Base-by-base conservation (phyloP, 371 early-diverging fungal species). In the Antonospora locustae region DNA sequence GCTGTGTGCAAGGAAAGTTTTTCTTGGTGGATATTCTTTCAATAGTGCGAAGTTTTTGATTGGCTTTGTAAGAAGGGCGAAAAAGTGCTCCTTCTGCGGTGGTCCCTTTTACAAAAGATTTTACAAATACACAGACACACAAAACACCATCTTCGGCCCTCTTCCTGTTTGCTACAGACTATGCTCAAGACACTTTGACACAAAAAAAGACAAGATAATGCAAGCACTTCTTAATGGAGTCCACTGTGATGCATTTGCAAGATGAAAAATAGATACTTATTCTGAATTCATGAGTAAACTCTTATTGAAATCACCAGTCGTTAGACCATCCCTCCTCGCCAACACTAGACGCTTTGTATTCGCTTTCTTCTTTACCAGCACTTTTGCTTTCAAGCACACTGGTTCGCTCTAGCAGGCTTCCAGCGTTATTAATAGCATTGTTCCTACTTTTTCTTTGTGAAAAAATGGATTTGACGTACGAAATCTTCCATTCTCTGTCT, bases 41-140 rank as follows among this genome's bases (percentile, higher is more conserved):
- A 69, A 57, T 23, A 14, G 58, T 7, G 7, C 19, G 5, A 27
- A 69, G 4, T 32, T 23, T 12, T 16, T 58, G 1, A 45, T 40
- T 27, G 32, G 61, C n/a, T 51, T 51, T 43, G 9, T 72, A 1
- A n/a, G 56, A 11, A 34, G 40, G 7, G 66, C 59, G 11, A 53
- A 67, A 45, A 64, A 65, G 48, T 72, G 73, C 44, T 49, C 67
- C 19, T 66, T 69, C 34, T 72, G 73, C 50, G 61, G 60, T 16
- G 70, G 65, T 17, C 69, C 73, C 2, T 52, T 58, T 38, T 72
- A 69, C 62, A 51, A 63, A 7, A 19, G 45, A 19, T 66, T 52
- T 41, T 36, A 41, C 45, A 41, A 46, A 5, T 38, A 57, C 30
- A 41, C 39, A 12, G 55, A 36, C 50, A 59, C 48, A n/a, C 49